phyloP scores from a whole-genome alignment of 2,329 filamentous ascomycete genomes.

The Pseudogymnoascus sp. region DNA sequence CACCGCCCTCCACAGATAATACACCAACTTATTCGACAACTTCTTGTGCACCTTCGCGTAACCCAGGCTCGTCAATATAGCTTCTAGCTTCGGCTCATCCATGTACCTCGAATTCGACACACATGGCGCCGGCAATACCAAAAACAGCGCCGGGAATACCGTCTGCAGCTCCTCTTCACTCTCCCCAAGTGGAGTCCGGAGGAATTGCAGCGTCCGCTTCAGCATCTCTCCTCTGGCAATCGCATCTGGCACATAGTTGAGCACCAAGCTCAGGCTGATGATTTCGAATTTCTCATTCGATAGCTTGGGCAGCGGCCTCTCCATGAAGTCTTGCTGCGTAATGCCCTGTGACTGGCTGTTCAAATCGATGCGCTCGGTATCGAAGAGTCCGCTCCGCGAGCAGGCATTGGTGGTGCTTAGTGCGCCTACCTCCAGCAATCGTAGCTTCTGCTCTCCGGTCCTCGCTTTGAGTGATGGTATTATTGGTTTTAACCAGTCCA shows the following conservation, averaged over 20 bases:
- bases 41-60: conserved; percentile 62
- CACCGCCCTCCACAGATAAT: conserved; percentile 71
- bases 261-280: conserved; percentile 82
- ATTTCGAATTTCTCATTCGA: conserved; percentile 70
- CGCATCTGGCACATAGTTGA: conserved; percentile 87
- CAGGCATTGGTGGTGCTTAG: conserved; percentile 80
- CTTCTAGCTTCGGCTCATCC: conserved; percentile 58
- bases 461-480: conserved; percentile 21
- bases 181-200: conserved; percentile 36
- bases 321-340: conserved; percentile 88
- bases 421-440: conserved; percentile 82
- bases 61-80: conserved; percentile 72
- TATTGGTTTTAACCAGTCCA: conserved; percentile 51
- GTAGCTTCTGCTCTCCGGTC: conserved; percentile 34
- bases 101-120: conserved; percentile 87
- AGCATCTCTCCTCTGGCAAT: conserved; percentile 77
- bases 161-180: conserved; percentile 21
- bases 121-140: conserved; percentile 85
- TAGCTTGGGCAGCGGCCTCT: conserved; percentile 62
- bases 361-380: conserved; percentile 79
- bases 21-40: conserved; percentile 74
- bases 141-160: conserved; percentile 66
- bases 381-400: conserved; percentile 62
- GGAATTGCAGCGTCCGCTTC: conserved; percentile 62
- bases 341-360: conserved; percentile 81